Evolutionary conservation across 768 basidiomycete genomes (phyloP), one percentile per base, ranked within the genome.

Genomic region (Lactarius sp.): DNA sequence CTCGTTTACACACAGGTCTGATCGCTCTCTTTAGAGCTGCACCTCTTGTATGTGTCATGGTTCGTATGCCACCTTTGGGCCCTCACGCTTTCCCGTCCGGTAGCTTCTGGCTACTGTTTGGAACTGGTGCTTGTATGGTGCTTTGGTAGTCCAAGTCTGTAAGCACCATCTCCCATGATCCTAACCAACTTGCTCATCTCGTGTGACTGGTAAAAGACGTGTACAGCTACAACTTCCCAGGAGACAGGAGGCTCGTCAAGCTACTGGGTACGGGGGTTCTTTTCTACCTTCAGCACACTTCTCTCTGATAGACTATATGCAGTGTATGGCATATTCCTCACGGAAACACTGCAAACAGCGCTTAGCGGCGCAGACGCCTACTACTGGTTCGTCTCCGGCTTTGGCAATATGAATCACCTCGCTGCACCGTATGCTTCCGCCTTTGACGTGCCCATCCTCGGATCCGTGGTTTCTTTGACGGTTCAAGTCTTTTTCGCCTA

Each of bases 401-500:
- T 72, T 37, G 74, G 74, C 8, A 69, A 75, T 52, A 53, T 74
- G 34, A 33, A 52, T 0, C 59, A 62, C 42, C 69, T 75, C 8
- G 51, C 60, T 5, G 41, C 64, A 3, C 58, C 70, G 0, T 56
- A 69, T 41, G 60, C 70, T 13, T 71, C 70, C 0, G 56, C 69
- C 7, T 65, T 73, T 34, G 72, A 72, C 56, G 68, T 67, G 6
- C 73, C 72, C 20, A 58, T 74, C 5, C 66, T 74, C 34, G 73
- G 70, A 6, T 56, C 68, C 6, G 18, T 72, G 6, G 67, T 72
- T n/a, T 67, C 70, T 6, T 61, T 75, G 33, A 60, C 65, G 8
- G 69, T 74, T 13, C 72, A 75, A 60, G 47, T 73, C 7, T 75
- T 75, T 58, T 75, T 72, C 67, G 71, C 70, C 51, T 74, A 72